phyloP scores from a whole-genome alignment of 805 yeast species.

The Ogataea angusta region DNA sequence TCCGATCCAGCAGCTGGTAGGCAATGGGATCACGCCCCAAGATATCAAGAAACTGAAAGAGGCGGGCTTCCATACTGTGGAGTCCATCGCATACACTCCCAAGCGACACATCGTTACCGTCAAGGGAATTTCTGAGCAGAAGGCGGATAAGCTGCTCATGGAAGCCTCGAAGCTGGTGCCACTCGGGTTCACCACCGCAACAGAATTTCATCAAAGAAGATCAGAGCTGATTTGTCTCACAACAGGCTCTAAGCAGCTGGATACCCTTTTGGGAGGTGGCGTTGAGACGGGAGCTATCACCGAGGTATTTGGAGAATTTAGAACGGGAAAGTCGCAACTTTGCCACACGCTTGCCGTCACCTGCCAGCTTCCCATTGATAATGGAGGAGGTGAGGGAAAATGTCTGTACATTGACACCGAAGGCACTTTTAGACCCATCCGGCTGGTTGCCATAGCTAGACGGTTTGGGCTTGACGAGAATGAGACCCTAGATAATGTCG shows the following conservation, averaged over 20 bases:
- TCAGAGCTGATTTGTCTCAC: constrained; percentile 89
- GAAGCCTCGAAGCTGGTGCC: constrained; percentile 89
- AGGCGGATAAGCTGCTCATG: constrained; percentile 78
- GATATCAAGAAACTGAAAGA: constrained; percentile 80
- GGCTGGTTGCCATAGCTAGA: constrained; percentile 85
- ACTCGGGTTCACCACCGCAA: constrained; percentile 96
- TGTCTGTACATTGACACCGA: constrained; percentile 95
- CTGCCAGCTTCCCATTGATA: constrained; percentile 91
- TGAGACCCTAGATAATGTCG: constrained; percentile 94
- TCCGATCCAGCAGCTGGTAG: constrained; percentile 53
- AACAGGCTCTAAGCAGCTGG: constrained; percentile 92
- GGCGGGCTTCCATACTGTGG: constrained; percentile 85
- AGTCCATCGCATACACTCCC: constrained; percentile 90
- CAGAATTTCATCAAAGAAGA: constrained; percentile 86
- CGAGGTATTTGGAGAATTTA: constrained; percentile 93
- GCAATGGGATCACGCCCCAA: constrained; percentile 78
- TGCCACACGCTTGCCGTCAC: constrained; percentile 97
- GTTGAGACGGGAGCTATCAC: constrained; percentile 96
- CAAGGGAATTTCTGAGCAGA: constrained; percentile 93
- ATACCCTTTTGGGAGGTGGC: constrained; percentile 93
- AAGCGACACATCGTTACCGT: constrained; percentile 71
- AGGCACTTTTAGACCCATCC: constrained; percentile 91
- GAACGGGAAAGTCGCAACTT: constrained; percentile 96
- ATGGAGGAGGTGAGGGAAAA: constrained; percentile 99
- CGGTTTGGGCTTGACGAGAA: constrained; percentile 89